Conservation (phyloP, 192 early-diverging fungal genomes). For the Coemansia sp. region DNA sequence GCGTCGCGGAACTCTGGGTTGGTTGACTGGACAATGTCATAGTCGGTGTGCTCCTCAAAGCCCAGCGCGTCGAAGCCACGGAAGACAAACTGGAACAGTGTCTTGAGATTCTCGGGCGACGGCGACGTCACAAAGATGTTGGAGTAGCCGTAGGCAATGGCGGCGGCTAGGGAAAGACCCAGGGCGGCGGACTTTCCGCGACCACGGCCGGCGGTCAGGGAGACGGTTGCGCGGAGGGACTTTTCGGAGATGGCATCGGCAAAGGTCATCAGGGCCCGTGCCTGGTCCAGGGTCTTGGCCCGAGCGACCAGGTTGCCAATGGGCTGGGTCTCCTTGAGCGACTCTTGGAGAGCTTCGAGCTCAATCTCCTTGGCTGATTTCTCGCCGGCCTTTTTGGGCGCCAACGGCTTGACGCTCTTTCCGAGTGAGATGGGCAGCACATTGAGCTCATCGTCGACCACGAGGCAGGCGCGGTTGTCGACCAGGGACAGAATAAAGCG, state of each 20-base stretch:
- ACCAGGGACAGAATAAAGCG: constrained; percentile 94
- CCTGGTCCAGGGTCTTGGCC: constrained; percentile 91
- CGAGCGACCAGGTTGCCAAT: constrained; percentile 78
- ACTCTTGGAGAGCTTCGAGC: constrained; percentile 77
- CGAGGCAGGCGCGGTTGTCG: constrained; percentile 80
- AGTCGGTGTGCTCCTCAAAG: constrained; percentile 99
- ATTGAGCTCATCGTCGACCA: constrained; percentile 98
- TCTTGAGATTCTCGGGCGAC: constrained; percentile 96
- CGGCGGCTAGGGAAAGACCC: constrained; percentile 90
- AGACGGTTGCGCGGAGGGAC: constrained; percentile 82
- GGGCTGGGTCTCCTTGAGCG: constrained; percentile 87
- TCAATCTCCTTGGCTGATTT: constrained; percentile 50
- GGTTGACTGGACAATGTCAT: constrained; percentile 97
- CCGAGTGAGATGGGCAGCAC: constrained; percentile 91
- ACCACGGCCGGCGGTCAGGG: constrained; percentile 92
- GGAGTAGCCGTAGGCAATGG: constrained; percentile 97
- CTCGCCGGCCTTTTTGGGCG: constrained; percentile 35
- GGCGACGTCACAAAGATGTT: constrained; percentile 99
- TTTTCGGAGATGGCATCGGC: constrained; percentile 96
- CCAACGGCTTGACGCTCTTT: constrained; percentile 88
- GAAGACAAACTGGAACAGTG: constrained; percentile 97
- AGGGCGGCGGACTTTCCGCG: constrained; percentile 97
- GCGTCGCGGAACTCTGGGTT: constrained; percentile 95
- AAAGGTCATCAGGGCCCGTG: constrained; percentile 94
- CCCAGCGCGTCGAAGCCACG: constrained; percentile 96